Base-by-base conservation (phyloP, 768 basidiomycete species). In the Brasilioporus rufonigricans region DNA sequence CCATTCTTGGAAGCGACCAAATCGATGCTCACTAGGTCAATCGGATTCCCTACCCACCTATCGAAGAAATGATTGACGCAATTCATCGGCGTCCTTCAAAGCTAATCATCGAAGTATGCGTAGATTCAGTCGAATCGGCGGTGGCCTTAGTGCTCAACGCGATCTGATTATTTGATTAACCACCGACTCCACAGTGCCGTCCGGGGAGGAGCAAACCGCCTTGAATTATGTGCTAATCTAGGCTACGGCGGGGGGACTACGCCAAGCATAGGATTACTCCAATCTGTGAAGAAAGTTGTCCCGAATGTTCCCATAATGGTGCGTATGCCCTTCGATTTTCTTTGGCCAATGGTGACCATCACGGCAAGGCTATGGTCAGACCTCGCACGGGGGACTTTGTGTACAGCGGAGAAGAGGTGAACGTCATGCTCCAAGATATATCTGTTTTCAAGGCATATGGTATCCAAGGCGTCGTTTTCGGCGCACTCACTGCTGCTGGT, bases 301-400 rank as follows among this genome's bases (percentile, higher is more conserved):
- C 76, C 78, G 5, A 71, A 76, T 39, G 62, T 82, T 9, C 83
- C 86, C 0, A 76, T 89, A 53, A 91, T 93, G 89, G 91, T 91
- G 63, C 52, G 73, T 85, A 65, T 56, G 71, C 46, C 24, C 38
- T 18, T 55, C 52, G 54, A 49, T 19, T 44, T 44, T 46, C 45
- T 3, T 7, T 44, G 12, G 32, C 38, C 18, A 39, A 18, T 54
- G 40, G 29, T 44, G 12, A 53, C 48, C 50, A 39, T 46, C 33
- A 47, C 44, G 11, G 21, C 51, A 60, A 91, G 91, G 80, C 77
- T 23, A 91, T 94, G 89, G 76, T 93, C 53, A 81, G 91, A 33
- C 90, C 91, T 11, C 80, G 91, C 27, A 74, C 78, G 4, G 92
- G 92, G 0, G 89, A 91, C 66, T 93, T 94, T 67, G 65, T 85